A percentile compares a stretch with the other conserved stretches of the same genome.
These are phyloP conservation scores for Capronia coronata DNA, from an alignment of 2,329 filamentous ascomycete genomes.

Conservation along the genomic window DNA sequence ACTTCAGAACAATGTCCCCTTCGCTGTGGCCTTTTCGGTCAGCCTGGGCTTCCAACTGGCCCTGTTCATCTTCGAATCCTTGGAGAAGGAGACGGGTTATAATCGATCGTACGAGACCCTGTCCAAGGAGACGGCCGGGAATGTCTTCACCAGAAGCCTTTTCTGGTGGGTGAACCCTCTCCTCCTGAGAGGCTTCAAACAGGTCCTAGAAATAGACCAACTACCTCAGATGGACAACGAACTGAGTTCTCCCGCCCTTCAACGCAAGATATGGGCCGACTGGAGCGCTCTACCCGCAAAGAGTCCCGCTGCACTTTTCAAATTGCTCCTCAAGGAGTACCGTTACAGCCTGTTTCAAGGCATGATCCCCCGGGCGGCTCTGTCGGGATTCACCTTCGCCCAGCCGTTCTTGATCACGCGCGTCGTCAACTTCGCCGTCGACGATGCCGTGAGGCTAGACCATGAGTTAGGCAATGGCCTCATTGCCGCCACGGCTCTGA, in stretches of 20 bases:
- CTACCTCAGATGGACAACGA: constrained; percentile 43
- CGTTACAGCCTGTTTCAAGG: too few relatives aligned
- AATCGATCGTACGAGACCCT: constrained; percentile 35
- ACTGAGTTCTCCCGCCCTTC: constrained; percentile 39
- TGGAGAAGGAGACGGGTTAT: constrained; percentile 41
- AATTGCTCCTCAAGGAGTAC: constrained; percentile 21
- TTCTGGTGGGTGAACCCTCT: constrained; percentile 53
- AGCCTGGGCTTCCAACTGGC: constrained; percentile 40
- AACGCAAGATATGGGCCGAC: constrained; percentile 34
- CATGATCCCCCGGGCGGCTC: constrained; percentile 27
- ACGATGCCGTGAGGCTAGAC: constrained; percentile 33
- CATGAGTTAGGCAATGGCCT: constrained; percentile 41
- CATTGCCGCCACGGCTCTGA: constrained; percentile 40
- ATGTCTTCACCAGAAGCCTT: constrained; percentile 44
- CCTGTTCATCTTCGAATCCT: constrained; percentile 42
- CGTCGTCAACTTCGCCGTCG: constrained; percentile 30
- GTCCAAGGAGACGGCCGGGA: constrained; percentile 48
- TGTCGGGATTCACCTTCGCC: constrained; percentile 29
- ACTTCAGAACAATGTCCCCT: constrained; percentile 4
- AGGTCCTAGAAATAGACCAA: constrained; percentile 40
- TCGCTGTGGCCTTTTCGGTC: constrained; percentile 38
- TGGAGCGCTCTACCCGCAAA: constrained; percentile 38
- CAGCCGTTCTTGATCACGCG: constrained; percentile 34
- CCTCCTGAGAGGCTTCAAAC: constrained; percentile 45
- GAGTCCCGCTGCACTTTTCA: constrained; percentile 6